Evolutionary conservation across 2,329 filamentous ascomycete species (phyloP), one percentile per base, ranked within the genome.

Genomic region (Elsinoe arachidis): DNA sequence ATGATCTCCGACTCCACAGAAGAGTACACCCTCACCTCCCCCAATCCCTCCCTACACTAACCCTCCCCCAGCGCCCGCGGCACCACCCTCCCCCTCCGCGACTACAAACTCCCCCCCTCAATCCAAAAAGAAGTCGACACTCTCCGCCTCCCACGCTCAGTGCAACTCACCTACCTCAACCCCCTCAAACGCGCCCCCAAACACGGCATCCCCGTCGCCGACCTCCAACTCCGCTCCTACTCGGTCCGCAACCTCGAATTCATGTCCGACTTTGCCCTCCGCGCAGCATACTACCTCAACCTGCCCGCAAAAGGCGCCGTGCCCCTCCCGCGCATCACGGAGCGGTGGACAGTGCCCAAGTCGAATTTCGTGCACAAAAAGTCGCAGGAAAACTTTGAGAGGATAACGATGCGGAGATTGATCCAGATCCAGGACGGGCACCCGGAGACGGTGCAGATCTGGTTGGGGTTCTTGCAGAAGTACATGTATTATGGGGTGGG

Each of bases 311-410:
- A 82, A 47, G 93, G 93, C 0, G 91, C 93, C 5, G 78, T 93
- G 5, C 90, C 92, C 10, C 77, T 99, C 15, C 93, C 93, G 1
- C 84, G 86, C 58, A 90, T 92, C 62, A 87, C 82, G 14, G 89
- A 99, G 76, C 83, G 91, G 66, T 99, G 93, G 93, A 97, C 93
- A 0, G 90, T 97, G 1, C 90, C 90, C 9, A 82, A 84, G 67
- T 83, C 83, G 67, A 87, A 88, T 71, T 99, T 99, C 77, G 89
- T 96, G 63, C 88, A 90, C 78, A 99, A 97, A 76, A 99, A 99
- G 76, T 86, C 84, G 37, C 91, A 99, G 73, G 93, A 99, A 75
- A 99, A 99, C 73, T 99, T 95, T 68, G 92, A 97, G 76, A 81
- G 93, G 56, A 85, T 93, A 60, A 99, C 93, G 1, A 73, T 91